Evolutionary conservation across 2,329 filamentous ascomycete species (phyloP).

Genomic region (Pleurostoma richardsiae): DNA sequence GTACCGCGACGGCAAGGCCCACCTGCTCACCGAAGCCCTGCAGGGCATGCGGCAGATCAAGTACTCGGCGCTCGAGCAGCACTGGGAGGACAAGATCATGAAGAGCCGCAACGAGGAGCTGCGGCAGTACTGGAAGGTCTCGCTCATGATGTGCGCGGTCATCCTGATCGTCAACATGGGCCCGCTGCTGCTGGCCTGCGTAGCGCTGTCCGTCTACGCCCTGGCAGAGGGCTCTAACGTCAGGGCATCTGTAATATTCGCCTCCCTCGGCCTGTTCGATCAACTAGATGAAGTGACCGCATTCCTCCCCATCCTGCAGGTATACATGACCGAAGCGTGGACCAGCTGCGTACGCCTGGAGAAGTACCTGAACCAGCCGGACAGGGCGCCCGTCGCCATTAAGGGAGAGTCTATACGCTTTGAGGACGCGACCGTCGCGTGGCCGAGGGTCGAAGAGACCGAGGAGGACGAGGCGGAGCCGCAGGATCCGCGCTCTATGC

Average conservation of each 20-base stretch:
- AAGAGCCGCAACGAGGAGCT: slow-evolving; percentile 27
- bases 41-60: slow-evolving; percentile 32
- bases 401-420: slow-evolving; percentile 19
- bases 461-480: slow-evolving; percentile 8
- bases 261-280: slow-evolving; percentile 26
- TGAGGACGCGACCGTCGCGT: slow-evolving; percentile 23
- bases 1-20: slow-evolving; percentile 26
- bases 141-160: slow-evolving; percentile 21
- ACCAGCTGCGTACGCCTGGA: slow-evolving; percentile 26
- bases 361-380: slow-evolving; percentile 24
- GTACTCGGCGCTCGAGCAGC: slow-evolving; percentile 27
- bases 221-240: slow-evolving; percentile 22
- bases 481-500: slow-evolving; percentile 20
- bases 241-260: slow-evolving; percentile 27
- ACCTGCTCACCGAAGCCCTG: slow-evolving; percentile 26
- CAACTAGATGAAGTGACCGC: slow-evolving; percentile 26
- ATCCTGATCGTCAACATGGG: slow-evolving; percentile 23
- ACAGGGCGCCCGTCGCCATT: slow-evolving; percentile 18
- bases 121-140: slow-evolving; percentile 23
- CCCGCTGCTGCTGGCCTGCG: slow-evolving; percentile 24
- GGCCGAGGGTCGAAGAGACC: slow-evolving; percentile 23
- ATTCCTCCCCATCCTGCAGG: slow-evolving; percentile 23
- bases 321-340: slow-evolving; percentile 27
- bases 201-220: slow-evolving; percentile 24
- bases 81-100: slow-evolving; percentile 27